phyloP scores from a whole-genome alignment of 768 basidiomycete species.

The Coprinopsis marcescibilis region DNA sequence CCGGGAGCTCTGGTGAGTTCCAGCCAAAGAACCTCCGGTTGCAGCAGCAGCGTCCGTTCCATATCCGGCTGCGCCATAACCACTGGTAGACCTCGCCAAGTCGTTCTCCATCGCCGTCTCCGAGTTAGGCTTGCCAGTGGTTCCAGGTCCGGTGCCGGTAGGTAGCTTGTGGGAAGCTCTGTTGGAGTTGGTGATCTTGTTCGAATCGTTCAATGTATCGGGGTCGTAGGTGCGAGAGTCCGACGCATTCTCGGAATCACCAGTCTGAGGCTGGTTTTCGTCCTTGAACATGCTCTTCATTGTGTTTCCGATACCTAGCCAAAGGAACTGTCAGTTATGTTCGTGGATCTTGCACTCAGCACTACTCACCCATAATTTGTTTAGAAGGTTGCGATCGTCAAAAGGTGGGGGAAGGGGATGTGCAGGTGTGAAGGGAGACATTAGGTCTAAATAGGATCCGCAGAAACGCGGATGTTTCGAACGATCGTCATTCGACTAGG shows the following conservation, averaged over 20 bases:
- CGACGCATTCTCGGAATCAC: not conserved
- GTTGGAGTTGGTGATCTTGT: not conserved
- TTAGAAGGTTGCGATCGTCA: not conserved
- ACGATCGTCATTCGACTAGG: not conserved
- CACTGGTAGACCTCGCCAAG: slow-evolving; percentile 2
- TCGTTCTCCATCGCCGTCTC: slow-evolving; percentile 10
- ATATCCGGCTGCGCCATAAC: slow-evolving; percentile 14
- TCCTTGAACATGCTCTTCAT: slow-evolving; percentile 1
- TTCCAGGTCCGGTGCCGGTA: slow-evolving; percentile 18
- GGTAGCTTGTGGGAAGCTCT: slow-evolving; percentile 15
- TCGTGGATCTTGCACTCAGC: no score
- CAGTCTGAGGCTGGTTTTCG: not conserved
- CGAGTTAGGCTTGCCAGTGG: slow-evolving; percentile 12
- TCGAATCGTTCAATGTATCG: slow-evolving; percentile 1
- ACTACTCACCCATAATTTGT: no score
- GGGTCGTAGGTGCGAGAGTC: not conserved
- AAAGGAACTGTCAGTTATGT: no score
- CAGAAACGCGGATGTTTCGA: no score
- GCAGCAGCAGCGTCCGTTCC: slow-evolving; percentile 20
- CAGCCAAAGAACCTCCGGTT: slow-evolving; percentile 13
- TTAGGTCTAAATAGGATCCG: no score
- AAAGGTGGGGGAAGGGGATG: not conserved
- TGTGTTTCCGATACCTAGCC: not conserved
- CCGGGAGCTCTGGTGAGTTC: slow-evolving; percentile 11
- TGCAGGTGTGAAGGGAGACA: no score